Evolutionary conservation across 768 basidiomycete species (phyloP), one percentile per base, ranked within the genome.

Genomic region (Leucogyrophana mollusca): DNA sequence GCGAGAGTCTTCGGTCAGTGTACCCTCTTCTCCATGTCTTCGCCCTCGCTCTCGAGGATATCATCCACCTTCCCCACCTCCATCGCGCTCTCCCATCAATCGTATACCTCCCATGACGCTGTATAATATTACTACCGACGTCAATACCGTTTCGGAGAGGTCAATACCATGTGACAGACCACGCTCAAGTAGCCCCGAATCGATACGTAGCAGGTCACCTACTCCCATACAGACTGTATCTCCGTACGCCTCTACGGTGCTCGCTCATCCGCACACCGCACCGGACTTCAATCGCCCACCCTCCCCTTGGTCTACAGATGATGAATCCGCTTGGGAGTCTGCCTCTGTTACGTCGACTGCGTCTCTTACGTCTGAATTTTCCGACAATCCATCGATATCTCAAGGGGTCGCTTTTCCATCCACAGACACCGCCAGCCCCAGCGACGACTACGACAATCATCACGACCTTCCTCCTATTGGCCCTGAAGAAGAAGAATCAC

Each of bases 321-420:
- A 87, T 53, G 86, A 89, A 47, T 87, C 83, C 6, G 77, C 76
- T 30, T 88, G 85, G 83, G 87, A 88, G 50, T 80, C 83, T 3
- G 80, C 79, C 24, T 89, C 87, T 14, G 72, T 69, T 11, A 74
- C 78, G 1, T 85, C 84, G 3, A 76, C 81, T 8, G 71, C 77
- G 8, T 83, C 85, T 13, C 80, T 79, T 9, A 79, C 78, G 3
- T 77, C 83, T 7, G 70, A 61, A 21, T 71, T 64, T 48, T 46
- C 68, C 53, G 49, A 67, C 25, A 53, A 60, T 34, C 43, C 68
- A n/a, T 64, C 64, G 20, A 51, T 49, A 53, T 56, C 65, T 54
- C 66, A 67, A 4, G 38, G 44, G 42, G 24, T 53, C 56, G 35
- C 49, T 38, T 55, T 55, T 53, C 36, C 53, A 20, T 42, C 55